Base-by-base conservation (phyloP, 2,329 filamentous ascomycete genomes). In the Ceratocystis cubensis region DNA sequence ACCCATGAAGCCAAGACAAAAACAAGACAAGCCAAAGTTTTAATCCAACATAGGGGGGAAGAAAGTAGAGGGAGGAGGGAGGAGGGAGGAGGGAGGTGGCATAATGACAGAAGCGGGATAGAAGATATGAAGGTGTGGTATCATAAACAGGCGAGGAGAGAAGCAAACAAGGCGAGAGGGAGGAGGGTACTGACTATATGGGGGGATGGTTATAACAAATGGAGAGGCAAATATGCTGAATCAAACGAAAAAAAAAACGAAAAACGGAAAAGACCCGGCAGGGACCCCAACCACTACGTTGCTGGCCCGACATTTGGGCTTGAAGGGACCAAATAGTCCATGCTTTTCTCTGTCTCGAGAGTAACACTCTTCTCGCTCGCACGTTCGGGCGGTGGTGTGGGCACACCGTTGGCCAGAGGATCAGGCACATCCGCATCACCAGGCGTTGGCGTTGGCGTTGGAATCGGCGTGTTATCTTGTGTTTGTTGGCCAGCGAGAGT, bases 331-430 rank as follows among this genome's bases (percentile, higher is more conserved):
- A 59, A 8, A 37, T 46, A 63, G 10, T 46, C 64, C 3, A 15
- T n/a, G 15, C 4, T 53, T n/a, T 61, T 45, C 25, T 66, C 65
- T 5, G 46, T 10, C 15, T 37, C 28, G 8, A 67, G 20, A 28
- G 64, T 30, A 2, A 65, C 63, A 25, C 62, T 67, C 66, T 67
- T 67, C 20, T 67, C 61, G 25, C 62, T 67, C 15, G 66, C 53
- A 15, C 53, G 57, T 48, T 67, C 66, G 5, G 67, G 67, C 5
- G 67, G 67, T 17, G 67, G 67, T 46, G 67, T 68, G 1, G 67
- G 67, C 30, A 68, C 67, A n/a, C 67, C 67, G 63, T 68, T 63
- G 3, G 46, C 50, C 6, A 64, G 20, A 1, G 64, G 64, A n/a
- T 64, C 64, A 4, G 67, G 44, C 10, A 63, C 28, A 3, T 66